phyloP scores from a whole-genome alignment of 2,329 filamentous ascomycete genomes.

The Thielaviopsis euricoi region DNA sequence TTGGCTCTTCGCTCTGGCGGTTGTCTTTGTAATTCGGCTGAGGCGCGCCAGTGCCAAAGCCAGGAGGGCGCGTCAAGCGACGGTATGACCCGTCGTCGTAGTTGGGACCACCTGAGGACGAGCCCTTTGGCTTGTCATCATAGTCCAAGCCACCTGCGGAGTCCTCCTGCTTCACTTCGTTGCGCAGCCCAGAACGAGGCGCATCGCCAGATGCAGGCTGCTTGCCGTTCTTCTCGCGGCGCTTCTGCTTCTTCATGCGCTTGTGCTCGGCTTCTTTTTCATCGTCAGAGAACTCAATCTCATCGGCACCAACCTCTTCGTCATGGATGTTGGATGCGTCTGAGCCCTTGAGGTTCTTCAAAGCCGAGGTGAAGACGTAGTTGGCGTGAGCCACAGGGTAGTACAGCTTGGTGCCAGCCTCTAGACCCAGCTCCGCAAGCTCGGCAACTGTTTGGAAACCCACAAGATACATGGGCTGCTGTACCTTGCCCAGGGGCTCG shows the following conservation, averaged over 20 bases:
- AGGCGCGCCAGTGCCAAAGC: constrained; percentile 35
- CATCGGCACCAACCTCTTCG: constrained; percentile 72
- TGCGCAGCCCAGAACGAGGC: constrained; percentile 21
- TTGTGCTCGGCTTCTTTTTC: constrained; percentile 82
- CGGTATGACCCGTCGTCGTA: constrained; percentile 62
- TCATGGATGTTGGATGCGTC: constrained; percentile 93
- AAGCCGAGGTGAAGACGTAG: constrained; percentile 71
- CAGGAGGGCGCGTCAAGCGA: constrained; percentile 50
- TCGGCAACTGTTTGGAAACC: constrained; percentile 55
- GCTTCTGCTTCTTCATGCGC: constrained; percentile 50
- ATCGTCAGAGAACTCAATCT: constrained; percentile 92
- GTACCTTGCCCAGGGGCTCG: constrained; percentile 73
- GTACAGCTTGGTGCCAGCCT: constrained; percentile 52
- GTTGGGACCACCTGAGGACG: constrained; percentile 30
- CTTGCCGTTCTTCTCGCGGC: constrained; percentile 28
- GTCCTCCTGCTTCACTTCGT: constrained; percentile 22
- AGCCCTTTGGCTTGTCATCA: constrained; percentile 22
- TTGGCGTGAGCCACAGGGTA: constrained; percentile 66
- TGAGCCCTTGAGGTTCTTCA: constrained; percentile 68
- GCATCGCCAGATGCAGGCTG: background rate
- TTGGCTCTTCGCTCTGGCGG: background rate
- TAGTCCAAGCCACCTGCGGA: constrained; percentile 17
- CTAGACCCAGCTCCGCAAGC: constrained; percentile 48
- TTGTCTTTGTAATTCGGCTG: constrained; percentile 27
- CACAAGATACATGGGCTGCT: constrained; percentile 73